Conservation (phyloP, 257 asterid genomes). For the Solanum piurae region DNA sequence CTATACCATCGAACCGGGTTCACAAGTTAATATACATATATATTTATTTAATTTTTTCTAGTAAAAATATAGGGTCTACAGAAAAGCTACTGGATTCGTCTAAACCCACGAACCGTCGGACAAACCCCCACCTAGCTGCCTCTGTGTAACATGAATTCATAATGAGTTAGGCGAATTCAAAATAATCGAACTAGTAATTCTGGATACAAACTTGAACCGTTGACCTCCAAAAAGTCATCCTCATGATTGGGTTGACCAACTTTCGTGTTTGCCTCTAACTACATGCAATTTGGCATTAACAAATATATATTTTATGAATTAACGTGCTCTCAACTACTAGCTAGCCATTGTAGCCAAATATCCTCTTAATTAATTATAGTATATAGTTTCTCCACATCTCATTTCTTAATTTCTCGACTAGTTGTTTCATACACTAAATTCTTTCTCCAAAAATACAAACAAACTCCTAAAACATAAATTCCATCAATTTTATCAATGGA, state of each 20-base stretch:
- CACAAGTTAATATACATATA: too few species aligned
- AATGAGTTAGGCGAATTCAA: background rate
- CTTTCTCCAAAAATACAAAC: background rate
- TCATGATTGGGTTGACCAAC: background rate
- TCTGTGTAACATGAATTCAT: too few species aligned
- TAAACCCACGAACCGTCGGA: too few species aligned
- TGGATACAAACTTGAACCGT: background rate
- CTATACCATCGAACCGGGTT: too few species aligned
- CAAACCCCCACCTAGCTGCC: too few species aligned
- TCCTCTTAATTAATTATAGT: background rate
- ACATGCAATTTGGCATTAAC: background rate
- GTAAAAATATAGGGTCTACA: too few species aligned
- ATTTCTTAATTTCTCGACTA: background rate
- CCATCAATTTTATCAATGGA: background rate
- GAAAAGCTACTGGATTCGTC: too few species aligned
- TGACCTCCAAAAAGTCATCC: background rate
- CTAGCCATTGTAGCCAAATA: background rate
- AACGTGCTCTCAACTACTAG: slow-evolving; percentile 15
- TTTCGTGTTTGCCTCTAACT: slow-evolving; percentile 10
- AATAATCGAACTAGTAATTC: background rate
- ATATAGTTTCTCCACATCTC: background rate
- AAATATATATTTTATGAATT: background rate
- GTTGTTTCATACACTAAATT: background rate
- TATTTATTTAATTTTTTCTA: too few species aligned
- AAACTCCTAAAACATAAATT: background rate